Evolutionary conservation across 345 rosid genomes (phyloP), one percentile per base, ranked within the genome.

Genomic region (Eucalyptus regnans): DNA sequence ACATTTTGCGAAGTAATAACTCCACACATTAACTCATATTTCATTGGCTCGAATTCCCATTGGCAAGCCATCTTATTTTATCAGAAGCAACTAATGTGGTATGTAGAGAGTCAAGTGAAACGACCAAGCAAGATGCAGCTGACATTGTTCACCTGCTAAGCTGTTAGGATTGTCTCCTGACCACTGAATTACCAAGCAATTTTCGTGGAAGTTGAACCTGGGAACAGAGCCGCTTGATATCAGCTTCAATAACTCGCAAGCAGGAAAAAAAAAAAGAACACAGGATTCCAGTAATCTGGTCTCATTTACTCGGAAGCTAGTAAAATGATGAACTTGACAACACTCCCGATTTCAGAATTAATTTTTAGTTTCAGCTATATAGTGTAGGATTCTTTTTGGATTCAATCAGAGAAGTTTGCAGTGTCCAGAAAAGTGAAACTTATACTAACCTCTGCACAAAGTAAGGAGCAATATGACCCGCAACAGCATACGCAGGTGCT

Each of bases 141-240:
- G 3, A 50, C 68, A 88, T 58, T 88, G 62, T 9, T 88, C 88
- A 96, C 99, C 99, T 91, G 99, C 99, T 91, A 98, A 94, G 92
- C 99, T 98, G 93, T 96, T 97, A 66, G 99, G 99, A 88, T 98
- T 98, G 93, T 98, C 99, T 93, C 99, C 99, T 58, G 99, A 97
- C 97, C 99, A 97, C 91, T 98, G 99, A 90, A 97, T 92, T 58
- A 94, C 97, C 93, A 94, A 90, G 90, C 99, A 98, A 54, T 94
- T 90, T 91, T 95, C 92, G 51, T 89, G 90, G 91, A 98, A 98
- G 87, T 94, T 92, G 83, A 86, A 97, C 94, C 99, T 98, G 46
- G 41, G 71, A 76, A 86, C 68, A 86, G 49, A 89, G 4, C 64
- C 27, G 0, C 66, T 86, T 52, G 64, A 52, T 33, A 52, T 58